Evolutionary conservation across 805 yeast species (phyloP), one percentile per base, ranked within the genome.

Genomic region (Teunomyces pallodes): DNA sequence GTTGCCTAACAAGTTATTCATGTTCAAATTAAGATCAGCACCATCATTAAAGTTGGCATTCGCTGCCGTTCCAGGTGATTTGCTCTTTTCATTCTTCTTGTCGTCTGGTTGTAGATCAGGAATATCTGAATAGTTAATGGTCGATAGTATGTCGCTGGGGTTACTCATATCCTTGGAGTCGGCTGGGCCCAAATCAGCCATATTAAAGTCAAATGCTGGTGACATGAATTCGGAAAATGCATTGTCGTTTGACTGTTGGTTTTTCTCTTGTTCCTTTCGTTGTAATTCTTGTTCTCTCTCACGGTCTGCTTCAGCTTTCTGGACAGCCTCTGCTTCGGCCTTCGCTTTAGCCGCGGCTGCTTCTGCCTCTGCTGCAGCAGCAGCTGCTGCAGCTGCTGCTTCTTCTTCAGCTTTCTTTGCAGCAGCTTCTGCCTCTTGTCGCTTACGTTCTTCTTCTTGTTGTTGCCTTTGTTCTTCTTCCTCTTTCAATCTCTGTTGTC

Each of bases 1-100:
- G 46, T 64, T 70, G 4, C 68, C 74, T 27, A 72, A 53, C 39
- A 71, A 55, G 39, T 67, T 68, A 52, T 72, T 67, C 62, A 68
- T 60, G 43, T 69, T 72, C 32, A 67, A 46, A 45, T 67, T 53
- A 16, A 49, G 24, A 36, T 51, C 50, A 13, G 38, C 33, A 5
- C 36, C 29, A 10, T 43, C 44, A 33, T 47, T 45, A 26, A 30
- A 41, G 45, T 46, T 36, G 17, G 42, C 29, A 9, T 12, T 30
- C 10, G 28, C 30, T 12, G 14, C 41, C 5, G 28, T 14, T n/a
- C 14, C 41, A 8, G 30, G 41, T 9, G 41, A 24, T 43, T 44
- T 52, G 36, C 27, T 45, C 14, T 39, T 48, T 9, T 46, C 33
- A 13, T 40, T 24, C 30, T 41, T 36, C 14, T 42, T 45, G n/a